Evolutionary conservation across 2,329 filamentous ascomycete species (phyloP).

Genomic region (Paecilomyces dactylethromorphus): DNA sequence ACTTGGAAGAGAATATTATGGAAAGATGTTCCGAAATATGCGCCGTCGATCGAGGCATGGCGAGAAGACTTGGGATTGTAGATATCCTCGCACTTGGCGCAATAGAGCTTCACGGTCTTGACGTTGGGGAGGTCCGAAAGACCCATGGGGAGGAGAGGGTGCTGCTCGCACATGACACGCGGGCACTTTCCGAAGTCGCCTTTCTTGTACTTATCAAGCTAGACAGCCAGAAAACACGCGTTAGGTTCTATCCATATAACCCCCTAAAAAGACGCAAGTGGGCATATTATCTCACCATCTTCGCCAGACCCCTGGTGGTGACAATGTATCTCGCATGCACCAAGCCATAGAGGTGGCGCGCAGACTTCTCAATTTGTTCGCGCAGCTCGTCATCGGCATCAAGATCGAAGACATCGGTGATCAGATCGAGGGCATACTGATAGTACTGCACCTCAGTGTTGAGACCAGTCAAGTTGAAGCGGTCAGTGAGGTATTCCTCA

Average conservation of each 20-base stretch:
- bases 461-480: slow-evolving; percentile 94
- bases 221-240: slow-evolving; percentile 3
- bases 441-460: slow-evolving; percentile 99
- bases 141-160: slow-evolving; percentile 91
- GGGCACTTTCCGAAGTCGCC: slow-evolving; percentile 97
- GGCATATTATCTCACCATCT: slow-evolving; percentile 66
- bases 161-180: slow-evolving; percentile 87
- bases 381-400: slow-evolving; percentile 98
- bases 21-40: slow-evolving; percentile 97
- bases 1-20: slow-evolving; percentile 99
- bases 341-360: slow-evolving; percentile 87
- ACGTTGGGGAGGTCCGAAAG: slow-evolving; percentile 81
- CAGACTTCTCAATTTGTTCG: slow-evolving; percentile 96
- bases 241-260: slow-evolving; percentile 5
- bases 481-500: slow-evolving; percentile 95
- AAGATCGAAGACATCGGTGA: slow-evolving; percentile 97
- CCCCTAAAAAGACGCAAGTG: not conserved
- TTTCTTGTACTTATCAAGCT: slow-evolving; percentile 99
- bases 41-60: slow-evolving; percentile 90
- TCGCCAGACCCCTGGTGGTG: slow-evolving; percentile 84
- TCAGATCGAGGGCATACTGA: slow-evolving; percentile 93
- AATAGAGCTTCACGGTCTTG: slow-evolving; percentile 95
- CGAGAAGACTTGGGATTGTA: slow-evolving; percentile 98
- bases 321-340: slow-evolving; percentile 97
- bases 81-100: slow-evolving; percentile 91